Evolutionary conservation across 345 rosid genomes (phyloP), one percentile per base, ranked within the genome.

Genomic region (Eucalyptus tenuipes): DNA sequence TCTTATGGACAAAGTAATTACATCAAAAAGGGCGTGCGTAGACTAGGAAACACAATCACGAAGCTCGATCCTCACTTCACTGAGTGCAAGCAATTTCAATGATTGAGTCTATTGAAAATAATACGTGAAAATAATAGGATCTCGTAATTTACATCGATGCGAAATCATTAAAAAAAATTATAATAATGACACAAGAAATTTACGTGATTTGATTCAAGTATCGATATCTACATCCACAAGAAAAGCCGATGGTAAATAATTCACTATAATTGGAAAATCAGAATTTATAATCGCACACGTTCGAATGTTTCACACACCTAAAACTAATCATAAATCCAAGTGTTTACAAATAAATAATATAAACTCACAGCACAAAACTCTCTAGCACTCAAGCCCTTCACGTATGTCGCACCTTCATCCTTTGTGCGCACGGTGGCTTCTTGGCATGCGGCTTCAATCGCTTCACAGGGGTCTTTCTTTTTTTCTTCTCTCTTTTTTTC

Each of bases 201-300:
- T 50, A 50, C 0, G 4, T 17, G 8, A 0, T 50, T 16, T 8
- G 8, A 50, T 50, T 50, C 3, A 8, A 50, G 0, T 50, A 17
- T 50, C 1, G 1, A 50, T 50, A 50, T 1, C 3, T 50, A 16
- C 0, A 0, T 50, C 0, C 0, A 50, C 4, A 16, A 16, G 0
- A 1, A 49, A 1, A 50, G 2, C 1, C 8, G 2, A 1, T 1
- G 8, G 20, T 0, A 16, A 50, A 50, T 16, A 16, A 50, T 50
- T 0, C 1, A 16, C 0, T 50, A 50, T 50, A 50, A 50, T 50
- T 0, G 4, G 7, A 50, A 50, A 50, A 50, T 50, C 0, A 15
- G 18, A 49, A 0, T 49, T 49, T 15, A 16, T 0, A 49, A 49
- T 49, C 3, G 0, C 15, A 15, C 52, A 49, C 0, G 0, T 49